These are phyloP conservation scores for Verticillium nonalfalfae DNA, from an alignment of 2,329 filamentous ascomycete species.

Conservation along the genomic window DNA sequence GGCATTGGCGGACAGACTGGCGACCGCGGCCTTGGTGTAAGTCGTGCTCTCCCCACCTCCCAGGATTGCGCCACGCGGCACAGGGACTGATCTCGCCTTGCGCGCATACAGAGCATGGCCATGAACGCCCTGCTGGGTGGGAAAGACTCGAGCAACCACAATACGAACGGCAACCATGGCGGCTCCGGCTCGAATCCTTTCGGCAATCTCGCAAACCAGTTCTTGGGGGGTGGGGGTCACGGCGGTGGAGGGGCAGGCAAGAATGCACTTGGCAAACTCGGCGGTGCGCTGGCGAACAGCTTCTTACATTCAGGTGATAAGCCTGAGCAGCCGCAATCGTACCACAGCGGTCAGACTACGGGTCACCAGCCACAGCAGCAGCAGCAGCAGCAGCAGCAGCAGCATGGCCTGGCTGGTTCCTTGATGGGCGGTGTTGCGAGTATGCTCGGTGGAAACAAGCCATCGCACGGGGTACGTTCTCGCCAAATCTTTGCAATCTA, in stretches of 20 bases:
- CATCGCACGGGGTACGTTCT: conserved; percentile 29
- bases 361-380: conserved; percentile 22
- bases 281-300: conserved; percentile 50
- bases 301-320: conserved; percentile 45
- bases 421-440: conserved; percentile 49
- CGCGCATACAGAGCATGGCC: conserved; percentile 45
- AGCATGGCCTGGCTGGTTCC: conserved; percentile 43
- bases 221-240: conserved; percentile 26
- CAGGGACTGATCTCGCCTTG: not conserved
- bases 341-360: conserved; percentile 39
- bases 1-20: conserved; percentile 45
- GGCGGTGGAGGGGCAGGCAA: conserved; percentile 24
- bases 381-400: conserved; percentile 23
- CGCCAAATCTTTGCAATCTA: not conserved
- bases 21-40: conserved; percentile 60
- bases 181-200: conserved; percentile 32
- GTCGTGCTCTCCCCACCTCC: conserved; percentile 20
- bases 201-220: conserved; percentile 39
- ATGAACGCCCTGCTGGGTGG: conserved; percentile 50
- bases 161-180: conserved; percentile 12
- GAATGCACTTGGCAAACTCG: conserved; percentile 43
- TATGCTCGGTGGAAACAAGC: conserved; percentile 45
- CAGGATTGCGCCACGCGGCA: not conserved
- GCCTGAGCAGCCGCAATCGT: conserved; percentile 38
- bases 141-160: conserved; percentile 29